phyloP scores from a whole-genome alignment of 2,329 filamentous ascomycete genomes.

The Neocucurbitaria cava region DNA sequence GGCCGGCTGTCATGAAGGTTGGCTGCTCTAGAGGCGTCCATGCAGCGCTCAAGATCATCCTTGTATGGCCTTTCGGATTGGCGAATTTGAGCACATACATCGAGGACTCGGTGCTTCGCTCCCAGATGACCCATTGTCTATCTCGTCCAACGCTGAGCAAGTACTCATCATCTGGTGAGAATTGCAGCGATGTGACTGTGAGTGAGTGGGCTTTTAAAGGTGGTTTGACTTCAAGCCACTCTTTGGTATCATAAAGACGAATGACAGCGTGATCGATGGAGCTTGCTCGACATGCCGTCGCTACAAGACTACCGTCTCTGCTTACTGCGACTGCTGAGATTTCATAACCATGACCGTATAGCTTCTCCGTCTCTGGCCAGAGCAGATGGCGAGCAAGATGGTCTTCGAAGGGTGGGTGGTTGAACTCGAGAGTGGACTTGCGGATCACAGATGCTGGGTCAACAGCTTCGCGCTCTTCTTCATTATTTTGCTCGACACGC shows the following conservation, averaged over 20 bases:
- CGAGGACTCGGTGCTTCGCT: constrained; percentile 52
- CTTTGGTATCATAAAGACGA: constrained; percentile 82
- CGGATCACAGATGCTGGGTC: constrained; percentile 64
- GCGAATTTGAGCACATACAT: constrained; percentile 66
- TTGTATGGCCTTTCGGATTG: constrained; percentile 83
- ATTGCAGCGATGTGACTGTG: constrained; percentile 82
- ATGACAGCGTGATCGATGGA: constrained; percentile 95
- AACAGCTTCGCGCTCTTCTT: constrained; percentile 61
- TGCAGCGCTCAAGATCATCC: constrained; percentile 89
- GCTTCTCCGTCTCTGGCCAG: constrained; percentile 95
- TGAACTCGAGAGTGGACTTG: constrained; percentile 68
- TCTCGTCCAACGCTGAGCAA: constrained; percentile 91
- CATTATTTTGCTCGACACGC: constrained; percentile 46
- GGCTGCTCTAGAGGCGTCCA: constrained; percentile 66
- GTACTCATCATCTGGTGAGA: constrained; percentile 75
- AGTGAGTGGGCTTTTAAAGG: constrained; percentile 84
- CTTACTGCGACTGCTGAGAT: constrained; percentile 85
- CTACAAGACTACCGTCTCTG: constrained; percentile 76
- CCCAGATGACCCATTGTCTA: constrained; percentile 87
- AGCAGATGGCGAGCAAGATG: constrained; percentile 87
- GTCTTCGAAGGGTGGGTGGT: constrained; percentile 86
- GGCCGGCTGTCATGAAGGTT: constrained; percentile 84
- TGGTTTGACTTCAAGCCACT: constrained; percentile 87
- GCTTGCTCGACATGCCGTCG: constrained; percentile 91
- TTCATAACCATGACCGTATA: constrained; percentile 98